Conservation (phyloP, 1,139 yeast species). For the Sugiyamaella sp. region DNA sequence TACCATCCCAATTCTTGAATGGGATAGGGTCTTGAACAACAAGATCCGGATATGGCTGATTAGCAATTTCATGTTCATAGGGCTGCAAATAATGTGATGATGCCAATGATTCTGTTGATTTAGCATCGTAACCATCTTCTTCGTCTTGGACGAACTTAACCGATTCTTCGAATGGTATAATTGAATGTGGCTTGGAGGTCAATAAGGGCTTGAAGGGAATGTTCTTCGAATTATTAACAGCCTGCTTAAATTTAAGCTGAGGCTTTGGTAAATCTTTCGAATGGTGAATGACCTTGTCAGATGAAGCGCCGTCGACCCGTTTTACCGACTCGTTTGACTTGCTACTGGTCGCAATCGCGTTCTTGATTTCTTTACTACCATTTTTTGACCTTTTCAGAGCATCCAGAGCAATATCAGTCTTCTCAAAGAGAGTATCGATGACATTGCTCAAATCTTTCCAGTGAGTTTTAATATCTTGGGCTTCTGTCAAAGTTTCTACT, state of each 20-base stretch:
- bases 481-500: conserved; percentile 40
- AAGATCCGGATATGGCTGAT: conserved; percentile 67
- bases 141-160: conserved; percentile 39
- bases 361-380: conserved; percentile 24
- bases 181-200: conserved; percentile 68
- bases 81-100: conserved; percentile 73
- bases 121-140: conserved; percentile 23
- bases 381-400: conserved; percentile 39
- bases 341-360: neutral
- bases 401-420: conserved; percentile 68
- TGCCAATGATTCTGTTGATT: neutral
- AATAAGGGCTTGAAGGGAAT: conserved; percentile 79
- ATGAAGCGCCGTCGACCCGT: conserved; percentile 13
- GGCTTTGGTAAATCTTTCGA: conserved; percentile 64
- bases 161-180: conserved; percentile 58
- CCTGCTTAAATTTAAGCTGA: conserved; percentile 59
- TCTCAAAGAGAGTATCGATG: conserved; percentile 75
- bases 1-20: conserved; percentile 67
- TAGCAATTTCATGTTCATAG: conserved; percentile 72
- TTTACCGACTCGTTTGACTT: conserved; percentile 8
- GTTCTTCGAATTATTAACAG: conserved; percentile 68
- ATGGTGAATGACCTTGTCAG: conserved; percentile 32
- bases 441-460: conserved; percentile 69
- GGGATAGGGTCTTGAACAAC: conserved; percentile 54
- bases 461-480: conserved; percentile 50